phyloP scores from a whole-genome alignment of 108 stramenopile species.

The Aurantiochytrium sp. region DNA sequence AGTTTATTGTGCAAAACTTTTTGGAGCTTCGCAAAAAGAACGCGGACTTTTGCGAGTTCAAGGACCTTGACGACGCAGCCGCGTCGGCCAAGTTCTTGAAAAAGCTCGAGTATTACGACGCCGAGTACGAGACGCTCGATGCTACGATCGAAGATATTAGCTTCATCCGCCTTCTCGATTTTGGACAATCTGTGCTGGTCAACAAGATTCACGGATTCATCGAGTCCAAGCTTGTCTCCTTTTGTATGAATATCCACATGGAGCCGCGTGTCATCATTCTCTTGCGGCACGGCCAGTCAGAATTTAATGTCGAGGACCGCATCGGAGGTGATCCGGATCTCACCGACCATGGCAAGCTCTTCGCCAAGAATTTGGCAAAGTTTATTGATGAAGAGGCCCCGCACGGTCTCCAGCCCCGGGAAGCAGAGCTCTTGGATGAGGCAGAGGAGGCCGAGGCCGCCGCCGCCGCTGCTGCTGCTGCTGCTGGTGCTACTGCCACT shows the following conservation, averaged over 20 bases:
- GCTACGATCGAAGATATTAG: not conserved
- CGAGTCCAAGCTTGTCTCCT: constrained; percentile 27
- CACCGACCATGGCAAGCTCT: constrained; percentile 22
- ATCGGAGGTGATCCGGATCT: constrained; percentile 32
- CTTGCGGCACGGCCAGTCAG: constrained; percentile 30
- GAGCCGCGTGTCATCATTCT: constrained; percentile 20
- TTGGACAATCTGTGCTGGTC: not conserved
- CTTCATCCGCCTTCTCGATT: constrained; percentile 12
- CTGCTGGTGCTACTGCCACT: not conserved
- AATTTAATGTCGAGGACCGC: constrained; percentile 19
- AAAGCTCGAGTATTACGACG: constrained; percentile 69
- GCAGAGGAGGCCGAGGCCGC: not conserved
- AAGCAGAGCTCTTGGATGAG: not conserved
- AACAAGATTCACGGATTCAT: constrained; percentile 32
- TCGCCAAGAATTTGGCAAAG: constrained; percentile 33
- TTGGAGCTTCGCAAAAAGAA: constrained; percentile 70
- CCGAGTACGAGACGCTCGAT: constrained; percentile 76
- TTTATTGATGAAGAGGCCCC: constrained; percentile 16
- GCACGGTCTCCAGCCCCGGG: not conserved
- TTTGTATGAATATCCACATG: constrained; percentile 29
- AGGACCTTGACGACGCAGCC: constrained; percentile 59
- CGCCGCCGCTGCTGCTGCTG: not conserved
- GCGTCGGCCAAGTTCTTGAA: constrained; percentile 70
- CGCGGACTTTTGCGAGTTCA: constrained; percentile 67
- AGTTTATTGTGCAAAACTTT: constrained; percentile 73